Evolutionary conservation across 805 yeast species (phyloP).

Genomic region (Candida coquimbonensis): DNA sequence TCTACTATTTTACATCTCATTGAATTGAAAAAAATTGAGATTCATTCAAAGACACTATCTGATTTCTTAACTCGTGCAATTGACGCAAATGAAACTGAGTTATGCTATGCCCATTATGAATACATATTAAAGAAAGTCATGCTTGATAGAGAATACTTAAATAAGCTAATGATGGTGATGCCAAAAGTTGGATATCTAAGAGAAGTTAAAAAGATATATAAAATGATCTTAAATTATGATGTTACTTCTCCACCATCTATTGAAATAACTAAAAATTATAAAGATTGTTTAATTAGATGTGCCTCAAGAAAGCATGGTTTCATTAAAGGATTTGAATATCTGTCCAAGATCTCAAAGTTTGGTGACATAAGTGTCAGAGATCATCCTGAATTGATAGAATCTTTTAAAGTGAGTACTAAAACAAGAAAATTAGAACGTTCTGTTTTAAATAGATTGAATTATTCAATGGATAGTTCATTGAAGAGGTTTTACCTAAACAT

Average conservation of each 20-base stretch:
- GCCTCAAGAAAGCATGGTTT: slow-evolving; percentile 8
- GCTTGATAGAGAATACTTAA: slow-evolving; percentile 13
- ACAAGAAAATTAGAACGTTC: slow-evolving; percentile 2
- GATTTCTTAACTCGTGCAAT: slow-evolving; percentile 10
- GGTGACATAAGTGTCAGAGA: slow-evolving; percentile 5
- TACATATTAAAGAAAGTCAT: slow-evolving; percentile 6
- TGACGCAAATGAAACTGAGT: not conserved
- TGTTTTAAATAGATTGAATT: slow-evolving; percentile 1
- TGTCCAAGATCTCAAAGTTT: slow-evolving; percentile 1
- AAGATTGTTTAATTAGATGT: slow-evolving; percentile 5
- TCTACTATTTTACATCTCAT: slow-evolving; percentile 4
- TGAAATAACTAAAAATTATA: not conserved
- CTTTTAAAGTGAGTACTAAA: slow-evolving; percentile 5
- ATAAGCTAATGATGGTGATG: slow-evolving; percentile 10
- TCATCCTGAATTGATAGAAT: slow-evolving; percentile 12
- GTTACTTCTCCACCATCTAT: not conserved
- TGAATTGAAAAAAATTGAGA: not conserved
- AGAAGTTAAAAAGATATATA: slow-evolving; percentile 10
- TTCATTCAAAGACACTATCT: slow-evolving; percentile 13
- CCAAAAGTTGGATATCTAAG: not conserved
- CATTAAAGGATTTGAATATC: slow-evolving; percentile 3
- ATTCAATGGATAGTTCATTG: slow-evolving; percentile 1
- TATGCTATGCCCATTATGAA: slow-evolving; percentile 5
- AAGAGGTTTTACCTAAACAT: slow-evolving; percentile 14
- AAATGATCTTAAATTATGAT: slow-evolving; percentile 1